A percentile compares a stretch with the other conserved stretches of the same genome.
phyloP scores from a whole-genome alignment of 2,329 filamentous ascomycete species.

The Apiospora saccharicola region DNA sequence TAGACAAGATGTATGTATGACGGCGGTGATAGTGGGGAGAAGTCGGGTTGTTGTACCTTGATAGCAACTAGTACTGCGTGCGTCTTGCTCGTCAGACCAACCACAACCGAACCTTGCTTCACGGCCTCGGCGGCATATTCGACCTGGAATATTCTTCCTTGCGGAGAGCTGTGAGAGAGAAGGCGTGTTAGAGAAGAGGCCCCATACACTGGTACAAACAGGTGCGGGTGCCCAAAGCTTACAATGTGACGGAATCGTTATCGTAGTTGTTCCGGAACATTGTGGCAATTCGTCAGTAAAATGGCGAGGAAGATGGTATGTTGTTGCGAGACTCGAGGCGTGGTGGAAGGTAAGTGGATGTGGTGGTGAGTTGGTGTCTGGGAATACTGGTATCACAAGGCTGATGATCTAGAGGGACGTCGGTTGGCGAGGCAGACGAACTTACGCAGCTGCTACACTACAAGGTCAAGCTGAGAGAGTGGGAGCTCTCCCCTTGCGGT shows the following conservation, averaged over 20 bases:
- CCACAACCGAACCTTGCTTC: constrained; percentile 98
- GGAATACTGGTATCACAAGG: constrained; percentile 12
- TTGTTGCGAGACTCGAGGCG: not conserved
- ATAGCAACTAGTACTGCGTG: constrained; percentile 94
- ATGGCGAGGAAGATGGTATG: not conserved
- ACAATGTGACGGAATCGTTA: constrained; percentile 99
- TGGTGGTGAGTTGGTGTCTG: not conserved
- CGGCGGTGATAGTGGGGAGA: not conserved
- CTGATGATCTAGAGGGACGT: constrained; percentile 17
- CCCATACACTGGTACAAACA: not conserved
- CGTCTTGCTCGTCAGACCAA: constrained; percentile 97
- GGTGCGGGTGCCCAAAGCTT: constrained; percentile 49
- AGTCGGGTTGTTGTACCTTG: constrained; percentile 71
- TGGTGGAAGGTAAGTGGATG: not conserved
- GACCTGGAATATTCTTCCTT: constrained; percentile 99
- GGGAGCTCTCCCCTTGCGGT: constrained; percentile 19
- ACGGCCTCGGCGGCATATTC: constrained; percentile 99
- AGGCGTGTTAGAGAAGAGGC: constrained; percentile 31
- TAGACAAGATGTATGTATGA: constrained; percentile 20
- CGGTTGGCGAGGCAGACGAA: constrained; percentile 20
- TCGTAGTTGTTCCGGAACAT: constrained; percentile 99
- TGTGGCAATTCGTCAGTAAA: constrained; percentile 46
- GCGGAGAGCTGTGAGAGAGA: constrained; percentile 76
- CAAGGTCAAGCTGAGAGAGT: constrained; percentile 6
- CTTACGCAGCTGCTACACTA: constrained; percentile 18